These are phyloP conservation scores for Chalciporus piperatus DNA, from an alignment of 768 basidiomycete species.

Conservation along the genomic window DNA sequence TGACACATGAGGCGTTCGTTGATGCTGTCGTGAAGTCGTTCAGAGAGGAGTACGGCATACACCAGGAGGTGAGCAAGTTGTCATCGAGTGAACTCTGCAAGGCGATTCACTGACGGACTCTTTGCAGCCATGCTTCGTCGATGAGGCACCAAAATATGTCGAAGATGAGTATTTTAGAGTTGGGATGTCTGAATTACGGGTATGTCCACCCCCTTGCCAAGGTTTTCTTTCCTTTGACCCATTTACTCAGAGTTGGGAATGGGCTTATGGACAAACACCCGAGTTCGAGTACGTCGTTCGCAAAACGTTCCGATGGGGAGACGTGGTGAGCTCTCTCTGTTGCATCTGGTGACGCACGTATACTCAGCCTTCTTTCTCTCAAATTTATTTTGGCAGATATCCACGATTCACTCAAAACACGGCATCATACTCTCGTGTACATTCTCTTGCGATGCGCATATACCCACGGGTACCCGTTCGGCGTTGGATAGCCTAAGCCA, in stretches of 20 bases:
- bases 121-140: slow-evolving; percentile 40
- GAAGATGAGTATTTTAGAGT: slow-evolving; percentile 57
- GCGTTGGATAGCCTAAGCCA: slow-evolving; percentile 24
- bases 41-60: slow-evolving; percentile 47
- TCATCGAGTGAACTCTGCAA: not conserved
- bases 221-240: not conserved
- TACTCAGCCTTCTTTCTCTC: no score
- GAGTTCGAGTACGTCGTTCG: slow-evolving; percentile 73
- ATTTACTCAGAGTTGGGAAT: slow-evolving; percentile 78
- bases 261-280: slow-evolving; percentile 91
- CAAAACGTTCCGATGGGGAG: slow-evolving; percentile 50
- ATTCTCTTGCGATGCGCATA: slow-evolving; percentile 20
- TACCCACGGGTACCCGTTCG: not conserved
- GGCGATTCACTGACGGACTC: not conserved
- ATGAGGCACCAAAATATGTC: slow-evolving; percentile 44
- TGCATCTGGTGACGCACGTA: not conserved
- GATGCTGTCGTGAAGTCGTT: slow-evolving; percentile 70
- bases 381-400: slow-evolving; percentile 28
- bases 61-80: slow-evolving; percentile 30
- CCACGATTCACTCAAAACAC: slow-evolving; percentile 58
- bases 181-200: slow-evolving; percentile 74
- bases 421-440: slow-evolving; percentile 57
- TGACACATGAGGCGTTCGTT: slow-evolving; percentile 71
- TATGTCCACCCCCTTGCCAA: slow-evolving; percentile 40
- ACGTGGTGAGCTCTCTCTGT: slow-evolving; percentile 34